These are phyloP conservation scores for Guillardia theta DNA, from an alignment of 78 protist genomes.

Conservation along the genomic window DNA sequence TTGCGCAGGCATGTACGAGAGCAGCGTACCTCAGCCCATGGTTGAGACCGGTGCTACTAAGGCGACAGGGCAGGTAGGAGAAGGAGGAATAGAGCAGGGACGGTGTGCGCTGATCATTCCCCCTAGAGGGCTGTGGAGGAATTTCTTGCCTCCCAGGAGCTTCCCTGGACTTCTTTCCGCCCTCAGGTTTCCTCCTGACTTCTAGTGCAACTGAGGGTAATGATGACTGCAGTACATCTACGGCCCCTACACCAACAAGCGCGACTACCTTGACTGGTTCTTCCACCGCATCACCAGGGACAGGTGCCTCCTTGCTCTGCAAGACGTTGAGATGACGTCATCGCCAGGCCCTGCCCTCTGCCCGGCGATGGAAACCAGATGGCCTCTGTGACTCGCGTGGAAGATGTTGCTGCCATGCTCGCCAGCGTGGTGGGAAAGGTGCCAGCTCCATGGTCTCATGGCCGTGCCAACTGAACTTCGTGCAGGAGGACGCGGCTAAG, in stretches of 20 bases:
- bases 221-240: conserved; percentile 43
- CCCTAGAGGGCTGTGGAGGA: not conserved
- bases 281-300: conserved; percentile 36
- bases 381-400: not conserved
- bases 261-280: conserved; percentile 37
- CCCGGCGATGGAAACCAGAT: conserved; percentile 13
- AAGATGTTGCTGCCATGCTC: not conserved
- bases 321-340: not conserved
- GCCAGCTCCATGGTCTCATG: too few relatives aligned
- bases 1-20: not conserved
- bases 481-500: not conserved
- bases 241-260: conserved; percentile 26
- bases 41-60: not conserved
- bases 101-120: too few relatives aligned
- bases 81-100: too few relatives aligned
- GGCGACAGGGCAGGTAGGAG: conserved; percentile 27
- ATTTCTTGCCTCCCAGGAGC: not conserved
- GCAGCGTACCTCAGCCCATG: not conserved
- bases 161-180: not conserved
- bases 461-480: too few relatives aligned
- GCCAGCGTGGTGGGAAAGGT: not conserved
- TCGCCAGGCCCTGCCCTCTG: not conserved
- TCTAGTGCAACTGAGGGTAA: too few relatives aligned
- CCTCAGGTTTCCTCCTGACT: too few relatives aligned
- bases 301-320: not conserved